A percentile compares a stretch with the other conserved stretches of the same genome.
Evolutionary conservation across 805 yeast species (phyloP).

Genomic region (Ogataea parapolymorpha): DNA sequence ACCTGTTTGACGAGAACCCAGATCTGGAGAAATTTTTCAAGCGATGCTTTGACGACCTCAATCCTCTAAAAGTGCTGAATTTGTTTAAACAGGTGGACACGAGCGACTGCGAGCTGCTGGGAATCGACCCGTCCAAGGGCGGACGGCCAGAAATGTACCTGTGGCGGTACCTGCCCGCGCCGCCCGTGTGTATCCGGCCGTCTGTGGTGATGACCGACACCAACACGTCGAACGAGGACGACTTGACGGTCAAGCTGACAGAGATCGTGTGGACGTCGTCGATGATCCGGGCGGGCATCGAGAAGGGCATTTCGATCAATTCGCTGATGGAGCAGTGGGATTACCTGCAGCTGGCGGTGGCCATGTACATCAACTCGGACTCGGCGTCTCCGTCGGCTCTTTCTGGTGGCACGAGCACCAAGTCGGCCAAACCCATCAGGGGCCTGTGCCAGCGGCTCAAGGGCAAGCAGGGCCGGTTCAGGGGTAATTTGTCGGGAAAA

Average conservation of each 20-base stretch:
- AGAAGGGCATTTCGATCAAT: constrained; percentile 89
- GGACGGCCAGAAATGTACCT: constrained; percentile 96
- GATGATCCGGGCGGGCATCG: constrained; percentile 88
- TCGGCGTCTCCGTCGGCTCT: constrained; percentile 77
- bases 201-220: constrained; percentile 90
- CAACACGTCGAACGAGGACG: constrained; percentile 93
- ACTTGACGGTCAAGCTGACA: constrained; percentile 89
- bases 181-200: constrained; percentile 98
- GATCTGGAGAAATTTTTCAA: constrained; percentile 85
- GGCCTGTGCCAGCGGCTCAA: constrained; percentile 96
- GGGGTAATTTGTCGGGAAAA: constrained; percentile 97
- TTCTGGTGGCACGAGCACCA: constrained; percentile 58
- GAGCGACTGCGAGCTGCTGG: constrained; percentile 86
- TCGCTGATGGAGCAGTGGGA: constrained; percentile 99
- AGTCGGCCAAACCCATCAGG: constrained; percentile 75
- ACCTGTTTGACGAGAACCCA: constrained; percentile 71
- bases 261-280: constrained; percentile 98
- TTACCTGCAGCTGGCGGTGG: constrained; percentile 88
- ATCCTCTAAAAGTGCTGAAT: constrained; percentile 85
- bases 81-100: constrained; percentile 84
- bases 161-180: constrained; percentile 97
- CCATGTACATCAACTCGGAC: constrained; percentile 96
- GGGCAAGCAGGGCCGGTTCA: constrained; percentile 98
- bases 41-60: constrained; percentile 88
- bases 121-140: constrained; percentile 80